Evolutionary conservation across 2,329 filamentous ascomycete species (phyloP), one percentile per base, ranked within the genome.

Genomic region (Stagonosporopsis tanaceti): DNA sequence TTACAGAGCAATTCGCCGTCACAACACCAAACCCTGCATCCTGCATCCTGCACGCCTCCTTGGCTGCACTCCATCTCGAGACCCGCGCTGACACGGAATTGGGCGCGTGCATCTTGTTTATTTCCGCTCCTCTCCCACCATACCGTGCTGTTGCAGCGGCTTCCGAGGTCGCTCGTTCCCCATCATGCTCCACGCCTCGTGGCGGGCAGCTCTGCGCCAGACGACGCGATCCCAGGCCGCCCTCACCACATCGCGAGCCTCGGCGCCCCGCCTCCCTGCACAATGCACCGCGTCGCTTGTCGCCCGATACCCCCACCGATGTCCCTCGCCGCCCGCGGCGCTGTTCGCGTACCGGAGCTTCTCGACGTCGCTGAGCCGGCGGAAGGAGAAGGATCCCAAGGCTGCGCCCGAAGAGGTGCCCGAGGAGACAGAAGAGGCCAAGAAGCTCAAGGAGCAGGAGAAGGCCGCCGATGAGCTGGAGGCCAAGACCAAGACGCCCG

Each of bases 111-210:
- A 55, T 48, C 32, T 35, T 24, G 35, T 20, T 32, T 14, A 11
- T 17, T 17, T 20, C 20, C 20, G 20, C 20, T 25, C 30, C 11
- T 28, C 25, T n/a, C 20, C 27, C 20, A 41, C 42, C 39, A 12
- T 27, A 35, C 42, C 25, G 15, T 34, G n/a, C 30, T 25, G 24
- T 40, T n/a, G 20, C 45, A 50, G 34, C 47, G 44, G 24, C 48
- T 37, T 53, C 55, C 62, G 56, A 60, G 44, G 52, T 60, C 59
- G 57, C 62, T 50, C 51, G 14, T 27, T 52, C 12, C 50, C 61
- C 63, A 60, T 39, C 57, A 89, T 89, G 87, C 81, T 87, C 75
- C 85, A 83, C 65, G 77, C 88, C 71, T 84, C 86, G 78, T 89
- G 87, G 87, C 84, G 87, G 80, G 79, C 81, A 76, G 85, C 85